Percentiles rank a stretch among this genome's conserved stretches.
Conservation (phyloP, 2,329 filamentous ascomycete species). For the Periconia macrospinosa region DNA sequence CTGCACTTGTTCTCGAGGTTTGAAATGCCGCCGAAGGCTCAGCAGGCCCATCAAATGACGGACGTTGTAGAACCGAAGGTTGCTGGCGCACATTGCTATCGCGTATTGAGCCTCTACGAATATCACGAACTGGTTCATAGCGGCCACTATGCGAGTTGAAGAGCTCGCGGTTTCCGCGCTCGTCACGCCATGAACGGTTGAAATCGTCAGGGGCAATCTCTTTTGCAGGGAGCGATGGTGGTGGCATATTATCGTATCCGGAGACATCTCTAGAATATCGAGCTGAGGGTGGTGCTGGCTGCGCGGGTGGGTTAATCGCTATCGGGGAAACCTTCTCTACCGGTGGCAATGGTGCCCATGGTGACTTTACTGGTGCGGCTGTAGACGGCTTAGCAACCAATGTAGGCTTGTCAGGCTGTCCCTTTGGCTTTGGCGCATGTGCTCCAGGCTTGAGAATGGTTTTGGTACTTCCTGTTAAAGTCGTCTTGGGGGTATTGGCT, state of each 20-base stretch:
- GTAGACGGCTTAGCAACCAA: constrained; percentile 72
- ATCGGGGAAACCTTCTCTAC: constrained; percentile 78
- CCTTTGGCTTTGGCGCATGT: constrained; percentile 55
- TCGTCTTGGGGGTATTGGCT: constrained; percentile 39
- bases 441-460: constrained; percentile 54
- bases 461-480: constrained; percentile 45
- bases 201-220: constrained; percentile 96
- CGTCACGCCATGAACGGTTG: constrained; percentile 80
- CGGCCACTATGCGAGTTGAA: constrained; percentile 95
- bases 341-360: constrained; percentile 85
- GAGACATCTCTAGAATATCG: constrained; percentile 57
- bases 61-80: constrained; percentile 77
- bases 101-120: constrained; percentile 67
- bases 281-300: constrained; percentile 53
- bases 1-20: constrained; percentile 71
- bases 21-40: constrained; percentile 89
- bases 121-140: constrained; percentile 83
- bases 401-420: constrained; percentile 69
- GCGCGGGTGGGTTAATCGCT: constrained; percentile 57
- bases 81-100: constrained; percentile 74
- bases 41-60: constrained; percentile 65
- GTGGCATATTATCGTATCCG: constrained; percentile 57
- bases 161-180: constrained; percentile 71
- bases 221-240: constrained; percentile 60
- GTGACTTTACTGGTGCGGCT: constrained; percentile 78